Evolutionary conservation across 768 basidiomycete genomes (phyloP).

Genomic region (Xerocomellus dryophilus): DNA sequence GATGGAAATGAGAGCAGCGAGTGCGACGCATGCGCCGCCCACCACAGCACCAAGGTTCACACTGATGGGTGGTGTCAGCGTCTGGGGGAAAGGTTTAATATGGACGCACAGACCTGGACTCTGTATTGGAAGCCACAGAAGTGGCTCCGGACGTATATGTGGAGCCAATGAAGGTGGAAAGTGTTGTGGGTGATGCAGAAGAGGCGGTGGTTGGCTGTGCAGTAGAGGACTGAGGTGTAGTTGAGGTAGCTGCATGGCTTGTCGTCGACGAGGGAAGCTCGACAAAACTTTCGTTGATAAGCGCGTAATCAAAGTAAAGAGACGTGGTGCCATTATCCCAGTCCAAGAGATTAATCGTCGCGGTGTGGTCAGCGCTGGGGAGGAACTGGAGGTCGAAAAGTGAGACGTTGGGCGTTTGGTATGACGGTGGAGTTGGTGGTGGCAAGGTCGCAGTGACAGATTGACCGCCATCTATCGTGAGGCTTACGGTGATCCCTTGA

Average conservation of each 20-base stretch:
- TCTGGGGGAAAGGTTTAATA: too few relatives aligned
- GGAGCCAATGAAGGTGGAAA: neutral
- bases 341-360: slow-evolving; percentile 6
- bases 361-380: slow-evolving; percentile 8
- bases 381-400: slow-evolving; percentile 16
- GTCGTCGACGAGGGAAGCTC: neutral
- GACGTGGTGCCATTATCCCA: slow-evolving; percentile 5
- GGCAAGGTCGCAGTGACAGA: neutral
- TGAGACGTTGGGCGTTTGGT: slow-evolving; percentile 15
- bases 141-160: neutral
- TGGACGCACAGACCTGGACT: neutral
- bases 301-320: slow-evolving; percentile 16
- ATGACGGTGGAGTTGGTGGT: slow-evolving; percentile 4
- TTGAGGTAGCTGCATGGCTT: neutral
- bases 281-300: slow-evolving; percentile 11
- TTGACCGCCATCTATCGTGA: slow-evolving; percentile 10
- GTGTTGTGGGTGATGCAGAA: neutral
- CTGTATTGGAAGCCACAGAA: neutral
- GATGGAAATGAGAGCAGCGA: neutral
- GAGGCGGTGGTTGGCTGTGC: neutral
- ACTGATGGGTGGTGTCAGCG: slow-evolving; percentile 3
- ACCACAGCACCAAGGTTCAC: slow-evolving; percentile 3
- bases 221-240: neutral
- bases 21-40: slow-evolving; percentile 7
- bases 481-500: slow-evolving; percentile 9